Evolutionary conservation across 2,329 filamentous ascomycete genomes (phyloP).

Genomic region (Lasiodiplodia gonubiensis): DNA sequence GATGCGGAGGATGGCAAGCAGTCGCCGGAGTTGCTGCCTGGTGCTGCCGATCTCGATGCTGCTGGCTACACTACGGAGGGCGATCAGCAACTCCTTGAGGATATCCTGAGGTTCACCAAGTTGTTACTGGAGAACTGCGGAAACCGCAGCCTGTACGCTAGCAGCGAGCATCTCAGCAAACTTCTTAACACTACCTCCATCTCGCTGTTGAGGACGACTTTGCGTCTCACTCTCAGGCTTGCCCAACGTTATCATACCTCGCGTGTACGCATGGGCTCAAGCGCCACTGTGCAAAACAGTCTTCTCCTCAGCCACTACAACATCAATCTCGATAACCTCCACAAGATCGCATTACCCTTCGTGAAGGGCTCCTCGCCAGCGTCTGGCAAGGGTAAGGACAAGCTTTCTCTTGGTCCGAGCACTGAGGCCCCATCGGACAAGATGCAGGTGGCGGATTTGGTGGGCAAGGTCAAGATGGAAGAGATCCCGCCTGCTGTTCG

Average conservation of each 20-base stretch:
- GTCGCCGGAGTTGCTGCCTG: slow-evolving; percentile 34
- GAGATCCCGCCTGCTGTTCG: slow-evolving; percentile 56
- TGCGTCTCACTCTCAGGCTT: slow-evolving; percentile 82
- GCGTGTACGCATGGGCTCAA: slow-evolving; percentile 72
- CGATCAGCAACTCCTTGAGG: slow-evolving; percentile 79
- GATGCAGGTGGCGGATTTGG: slow-evolving; percentile 67
- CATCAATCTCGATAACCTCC: slow-evolving; percentile 75
- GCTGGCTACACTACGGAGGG: slow-evolving; percentile 75
- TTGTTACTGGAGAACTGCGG: slow-evolving; percentile 93
- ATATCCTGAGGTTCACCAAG: slow-evolving; percentile 82
- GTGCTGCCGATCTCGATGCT: slow-evolving; percentile 55
- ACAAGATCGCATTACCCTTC: slow-evolving; percentile 83
- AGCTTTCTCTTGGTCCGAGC: slow-evolving; percentile 53
- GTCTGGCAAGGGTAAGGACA: slow-evolving; percentile 77
- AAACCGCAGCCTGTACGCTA: slow-evolving; percentile 94
- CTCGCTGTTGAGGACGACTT: slow-evolving; percentile 75
- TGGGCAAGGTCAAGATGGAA: slow-evolving; percentile 70
- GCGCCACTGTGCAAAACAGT: slow-evolving; percentile 68
- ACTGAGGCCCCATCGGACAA: slow-evolving; percentile 46
- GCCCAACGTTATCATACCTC: slow-evolving; percentile 93
- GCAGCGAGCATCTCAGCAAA: slow-evolving; percentile 86
- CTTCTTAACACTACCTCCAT: slow-evolving; percentile 87
- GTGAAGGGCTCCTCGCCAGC: slow-evolving; percentile 65
- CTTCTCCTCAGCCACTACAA: slow-evolving; percentile 84
- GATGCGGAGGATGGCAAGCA: slow-evolving; percentile 56